These are phyloP conservation scores for Erodium trifolium DNA, from an alignment of 441 rosid genomes.

Conservation along the genomic window DNA sequence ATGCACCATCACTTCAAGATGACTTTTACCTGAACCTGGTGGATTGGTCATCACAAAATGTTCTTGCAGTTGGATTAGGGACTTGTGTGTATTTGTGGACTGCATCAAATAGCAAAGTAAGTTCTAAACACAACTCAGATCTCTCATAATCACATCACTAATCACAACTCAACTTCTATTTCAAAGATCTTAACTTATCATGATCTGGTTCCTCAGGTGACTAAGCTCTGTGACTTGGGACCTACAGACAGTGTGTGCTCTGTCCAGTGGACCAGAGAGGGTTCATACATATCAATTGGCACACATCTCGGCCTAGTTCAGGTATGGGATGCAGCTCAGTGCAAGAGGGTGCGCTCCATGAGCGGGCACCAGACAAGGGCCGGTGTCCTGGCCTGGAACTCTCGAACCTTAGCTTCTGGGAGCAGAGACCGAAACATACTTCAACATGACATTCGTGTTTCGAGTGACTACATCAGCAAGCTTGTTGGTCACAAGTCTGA, in stretches of 20 bases:
- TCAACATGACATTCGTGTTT: constrained; percentile 90
- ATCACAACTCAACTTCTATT: not conserved
- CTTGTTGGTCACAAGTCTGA: constrained; percentile 92
- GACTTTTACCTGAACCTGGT: constrained; percentile 93
- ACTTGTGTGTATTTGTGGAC: constrained; percentile 94
- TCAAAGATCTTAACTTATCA: not conserved
- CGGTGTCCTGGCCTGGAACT: constrained; percentile 94
- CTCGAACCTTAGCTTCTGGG: constrained; percentile 77
- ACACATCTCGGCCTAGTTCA: constrained; percentile 89
- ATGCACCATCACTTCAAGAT: constrained; percentile 97
- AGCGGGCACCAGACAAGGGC: constrained; percentile 95
- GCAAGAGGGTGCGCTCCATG: constrained; percentile 85
- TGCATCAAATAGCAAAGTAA: constrained; percentile 89
- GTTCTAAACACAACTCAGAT: constrained; percentile 14
- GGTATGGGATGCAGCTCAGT: constrained; percentile 96
- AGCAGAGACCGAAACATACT: constrained; percentile 91
- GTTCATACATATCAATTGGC: constrained; percentile 87
- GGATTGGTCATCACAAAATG: constrained; percentile 97
- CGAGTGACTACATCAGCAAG: constrained; percentile 59
- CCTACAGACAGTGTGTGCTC: constrained; percentile 77
- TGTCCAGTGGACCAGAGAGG: constrained; percentile 95
- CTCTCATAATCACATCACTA: not conserved
- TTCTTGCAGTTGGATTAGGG: constrained; percentile 90
- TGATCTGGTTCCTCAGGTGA: constrained; percentile 47
- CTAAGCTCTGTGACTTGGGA: constrained; percentile 89